Conservation (phyloP, 2,329 filamentous ascomycete genomes). For the Boeremia exigua region DNA sequence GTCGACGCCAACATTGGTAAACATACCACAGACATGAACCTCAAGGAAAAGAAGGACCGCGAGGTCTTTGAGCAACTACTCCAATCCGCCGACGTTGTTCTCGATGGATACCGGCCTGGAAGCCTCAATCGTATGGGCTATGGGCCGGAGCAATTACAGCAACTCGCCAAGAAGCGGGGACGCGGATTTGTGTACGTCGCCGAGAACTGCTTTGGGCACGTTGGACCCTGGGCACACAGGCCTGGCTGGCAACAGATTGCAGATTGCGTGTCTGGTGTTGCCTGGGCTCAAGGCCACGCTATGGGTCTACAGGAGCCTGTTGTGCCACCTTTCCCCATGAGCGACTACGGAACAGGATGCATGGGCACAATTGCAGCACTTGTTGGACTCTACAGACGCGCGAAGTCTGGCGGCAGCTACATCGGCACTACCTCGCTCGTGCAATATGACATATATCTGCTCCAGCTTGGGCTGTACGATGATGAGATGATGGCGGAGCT, state of each 20-base stretch:
- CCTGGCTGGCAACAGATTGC: conserved; percentile 77
- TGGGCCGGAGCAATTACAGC: conserved; percentile 60
- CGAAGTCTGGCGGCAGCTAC: conserved; percentile 69
- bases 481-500: conserved; percentile 60
- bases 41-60: conserved; percentile 63
- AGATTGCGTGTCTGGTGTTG: conserved; percentile 67
- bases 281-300: conserved; percentile 67
- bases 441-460: conserved; percentile 72
- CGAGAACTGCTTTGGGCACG: conserved; percentile 74
- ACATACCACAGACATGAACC: conserved; percentile 67
- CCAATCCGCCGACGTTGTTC: conserved; percentile 67
- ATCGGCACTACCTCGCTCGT: conserved; percentile 68
- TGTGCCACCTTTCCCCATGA: conserved; percentile 67
- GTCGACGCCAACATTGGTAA: conserved; percentile 76
- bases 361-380: conserved; percentile 73
- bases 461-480: conserved; percentile 65
- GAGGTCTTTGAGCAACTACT: conserved; percentile 65
- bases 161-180: conserved; percentile 60
- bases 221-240: conserved; percentile 67
- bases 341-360: conserved; percentile 73
- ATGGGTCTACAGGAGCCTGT: conserved; percentile 69
- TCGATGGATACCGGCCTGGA: conserved; percentile 74
- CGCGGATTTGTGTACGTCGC: conserved; percentile 72
- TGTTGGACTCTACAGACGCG: conserved; percentile 67
- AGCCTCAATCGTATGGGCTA: conserved; percentile 70